phyloP scores from a whole-genome alignment of 257 asterid species.

The Salvia miltiorrhiza region DNA sequence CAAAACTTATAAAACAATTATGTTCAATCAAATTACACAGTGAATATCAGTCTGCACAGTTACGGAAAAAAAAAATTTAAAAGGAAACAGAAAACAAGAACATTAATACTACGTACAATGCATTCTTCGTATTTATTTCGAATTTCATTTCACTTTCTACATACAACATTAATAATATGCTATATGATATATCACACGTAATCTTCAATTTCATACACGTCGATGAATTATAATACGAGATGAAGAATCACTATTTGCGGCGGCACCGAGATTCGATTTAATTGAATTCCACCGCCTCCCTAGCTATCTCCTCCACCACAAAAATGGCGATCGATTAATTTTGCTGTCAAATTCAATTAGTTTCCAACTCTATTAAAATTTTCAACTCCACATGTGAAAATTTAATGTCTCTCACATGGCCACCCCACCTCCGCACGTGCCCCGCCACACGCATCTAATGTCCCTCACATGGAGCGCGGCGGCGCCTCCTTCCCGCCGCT shows the following conservation, averaged over 20 bases:
- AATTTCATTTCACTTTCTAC: not conserved
- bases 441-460: not conserved
- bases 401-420: constrained; percentile 44
- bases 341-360: not conserved
- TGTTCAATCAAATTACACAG: not conserved
- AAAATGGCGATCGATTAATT: constrained; percentile 4
- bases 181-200: too few relatives aligned
- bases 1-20: not conserved
- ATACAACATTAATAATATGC: too few relatives aligned
- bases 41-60: not conserved
- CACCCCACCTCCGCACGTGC: constrained; percentile 16
- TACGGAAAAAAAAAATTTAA: not conserved
- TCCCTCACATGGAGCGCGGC: not conserved
- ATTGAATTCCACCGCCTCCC: constrained; percentile 9
- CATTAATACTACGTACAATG: too few relatives aligned
- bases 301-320: not conserved
- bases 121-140: too few relatives aligned
- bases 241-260: too few relatives aligned
- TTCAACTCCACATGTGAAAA: constrained; percentile 17
- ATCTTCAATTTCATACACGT: too few relatives aligned
- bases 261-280: too few relatives aligned
- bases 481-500: constrained; percentile 17
- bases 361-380: not conserved
- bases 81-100: not conserved
- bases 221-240: too few relatives aligned